A percentile compares a stretch with the other conserved stretches of the same genome.
These are phyloP conservation scores for Conticribra weissflogii DNA, from an alignment of 108 stramenopile species.

Conservation along the genomic window DNA sequence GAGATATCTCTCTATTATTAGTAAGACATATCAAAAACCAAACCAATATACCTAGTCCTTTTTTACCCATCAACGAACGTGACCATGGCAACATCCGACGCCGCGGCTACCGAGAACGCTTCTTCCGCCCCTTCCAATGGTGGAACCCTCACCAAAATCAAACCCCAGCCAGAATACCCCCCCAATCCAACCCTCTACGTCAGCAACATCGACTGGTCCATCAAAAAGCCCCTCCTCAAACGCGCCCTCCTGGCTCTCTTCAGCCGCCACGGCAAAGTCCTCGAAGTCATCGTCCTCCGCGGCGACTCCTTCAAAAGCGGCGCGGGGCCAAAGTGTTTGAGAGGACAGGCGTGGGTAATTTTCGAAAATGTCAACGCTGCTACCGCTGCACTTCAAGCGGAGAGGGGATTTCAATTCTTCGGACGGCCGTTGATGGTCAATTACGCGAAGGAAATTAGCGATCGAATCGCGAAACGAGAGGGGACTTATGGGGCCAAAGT, in stretches of 20 bases:
- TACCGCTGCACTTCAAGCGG: slow-evolving; percentile 86
- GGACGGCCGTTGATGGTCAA: slow-evolving; percentile 84
- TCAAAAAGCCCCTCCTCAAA: slow-evolving; percentile 93
- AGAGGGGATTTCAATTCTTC: slow-evolving; percentile 92
- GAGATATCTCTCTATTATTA: too few relatives aligned
- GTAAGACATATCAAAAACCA: too few relatives aligned
- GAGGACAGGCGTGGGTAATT: slow-evolving; percentile 94
- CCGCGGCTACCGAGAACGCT: too few relatives aligned
- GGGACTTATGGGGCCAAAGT: slow-evolving; percentile 85
- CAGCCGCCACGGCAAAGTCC: slow-evolving; percentile 93
- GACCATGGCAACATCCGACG: too few relatives aligned
- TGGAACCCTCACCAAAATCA: slow-evolving; percentile 26
- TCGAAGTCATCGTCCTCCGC: slow-evolving; percentile 83
- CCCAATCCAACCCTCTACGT: slow-evolving; percentile 93
- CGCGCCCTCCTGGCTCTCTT: slow-evolving; percentile 90
- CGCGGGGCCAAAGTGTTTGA: slow-evolving; percentile 47
- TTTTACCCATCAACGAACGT: too few relatives aligned
- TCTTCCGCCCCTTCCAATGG: too few relatives aligned
- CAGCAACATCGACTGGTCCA: slow-evolving; percentile 96
- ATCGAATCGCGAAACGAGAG: slow-evolving; percentile 87
- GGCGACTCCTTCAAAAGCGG: slow-evolving; percentile 32
- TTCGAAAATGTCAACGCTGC: slow-evolving; percentile 90
- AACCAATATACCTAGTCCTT: too few relatives aligned
- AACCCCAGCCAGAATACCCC: slow-evolving; percentile 43
- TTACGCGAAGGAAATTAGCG: slow-evolving; percentile 89